Base-by-base conservation (phyloP, 148 eudicot genomes). In the Rhododendron molle region DNA sequence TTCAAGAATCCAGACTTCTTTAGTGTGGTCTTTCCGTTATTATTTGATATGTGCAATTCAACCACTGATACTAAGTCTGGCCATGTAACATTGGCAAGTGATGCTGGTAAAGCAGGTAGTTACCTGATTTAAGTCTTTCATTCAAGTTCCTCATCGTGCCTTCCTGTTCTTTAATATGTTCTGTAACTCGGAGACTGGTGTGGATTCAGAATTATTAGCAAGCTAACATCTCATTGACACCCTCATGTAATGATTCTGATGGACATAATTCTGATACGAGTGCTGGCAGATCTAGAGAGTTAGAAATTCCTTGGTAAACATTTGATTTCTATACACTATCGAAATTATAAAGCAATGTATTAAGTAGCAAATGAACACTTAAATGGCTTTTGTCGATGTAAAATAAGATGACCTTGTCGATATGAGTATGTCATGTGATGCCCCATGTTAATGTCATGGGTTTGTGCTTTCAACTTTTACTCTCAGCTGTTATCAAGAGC, bases 1-100 rank as follows among this genome's bases (percentile, higher is more conserved):
- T 96, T 96, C 87, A 85, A 88, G 73, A 85, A 83, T 81, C 95
- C 97, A 10, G 93, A 86, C 80, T 91, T 92, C 89, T 93, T 95
- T 72, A 92, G 90, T 85, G 88, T 88, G 81, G 94, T 92, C 52
- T 92, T 95, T 85, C 98, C 98, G 49, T 83, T 90, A 80, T 85
- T 96, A 60, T 85, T 84, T 85, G 99, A 96, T 67, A 91, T 93
- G 91, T 93, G 93, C 88, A 90, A 86, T 85, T 86, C 91, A 44
- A 82, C 80, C 82, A 79, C 80, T 69, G 83, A 50, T 60, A 80
- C 50, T 18, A 88, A 86, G 78, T 86, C 92, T 79, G 76, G 67
- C 60, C 88, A 87, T 86, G 93, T 80, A 76, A 86, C 90, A 52
- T 76, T 87, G 77, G 84, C 87, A 79, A 89, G 88, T 83, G 90